Evolutionary conservation across 768 basidiomycete species (phyloP).

Genomic region (Rubroboletus satanas): DNA sequence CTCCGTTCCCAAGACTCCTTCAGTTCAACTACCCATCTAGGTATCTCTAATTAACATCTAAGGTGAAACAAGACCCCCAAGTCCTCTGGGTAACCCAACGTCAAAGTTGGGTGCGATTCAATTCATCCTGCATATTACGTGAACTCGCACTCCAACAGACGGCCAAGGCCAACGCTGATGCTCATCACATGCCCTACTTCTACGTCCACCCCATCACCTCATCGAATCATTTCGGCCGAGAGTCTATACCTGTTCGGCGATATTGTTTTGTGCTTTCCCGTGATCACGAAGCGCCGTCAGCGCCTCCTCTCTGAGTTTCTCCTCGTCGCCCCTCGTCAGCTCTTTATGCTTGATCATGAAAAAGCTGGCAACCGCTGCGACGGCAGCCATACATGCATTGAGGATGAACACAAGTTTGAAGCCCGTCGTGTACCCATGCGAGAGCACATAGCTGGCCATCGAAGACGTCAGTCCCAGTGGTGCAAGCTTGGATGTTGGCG

Average conservation of each 20-base stretch:
- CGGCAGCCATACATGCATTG: conserved; percentile 50
- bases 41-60: not conserved
- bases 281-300: conserved; percentile 8
- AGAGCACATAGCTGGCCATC: conserved; percentile 41
- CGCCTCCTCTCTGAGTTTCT: conserved; percentile 42
- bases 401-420: conserved; percentile 60
- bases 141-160: not conserved
- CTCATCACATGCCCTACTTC: conserved; percentile 3
- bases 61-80: not conserved
- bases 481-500: conserved; percentile 31
- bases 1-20: not conserved
- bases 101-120: not conserved
- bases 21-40: not conserved
- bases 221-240: not conserved
- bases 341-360: conserved; percentile 62
- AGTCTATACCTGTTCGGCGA: conserved; percentile 2
- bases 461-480: conserved; percentile 35
- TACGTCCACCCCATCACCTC: not conserved
- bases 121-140: not conserved
- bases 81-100: not conserved
- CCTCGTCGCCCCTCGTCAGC: conserved; percentile 55
- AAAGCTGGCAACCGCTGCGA: conserved; percentile 53
- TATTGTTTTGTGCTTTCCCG: not conserved
- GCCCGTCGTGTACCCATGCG: conserved; percentile 50
- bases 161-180: not conserved